Evolutionary conservation across 2,329 filamentous ascomycete genomes (phyloP).

Genomic region (Fusarium sp.): DNA sequence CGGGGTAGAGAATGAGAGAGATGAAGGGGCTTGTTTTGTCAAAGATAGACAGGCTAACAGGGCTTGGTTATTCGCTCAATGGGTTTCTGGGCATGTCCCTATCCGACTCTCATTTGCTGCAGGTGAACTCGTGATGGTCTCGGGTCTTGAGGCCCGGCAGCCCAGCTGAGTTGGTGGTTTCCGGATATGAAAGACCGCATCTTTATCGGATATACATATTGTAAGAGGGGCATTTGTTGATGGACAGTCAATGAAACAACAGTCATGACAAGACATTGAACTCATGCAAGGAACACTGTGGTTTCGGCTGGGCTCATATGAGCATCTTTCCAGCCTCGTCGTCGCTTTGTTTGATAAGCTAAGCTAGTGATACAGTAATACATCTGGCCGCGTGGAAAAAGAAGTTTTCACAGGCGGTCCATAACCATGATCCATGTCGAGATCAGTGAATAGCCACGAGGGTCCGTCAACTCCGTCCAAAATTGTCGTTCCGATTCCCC

Average conservation of each 20-base stretch:
- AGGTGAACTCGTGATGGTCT: background rate
- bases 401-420: slow-evolving; percentile 24
- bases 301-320: slow-evolving; percentile 10
- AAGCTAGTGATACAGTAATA: slow-evolving; percentile 48
- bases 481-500: slow-evolving; percentile 14
- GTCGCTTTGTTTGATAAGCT: slow-evolving; percentile 22
- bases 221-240: background rate
- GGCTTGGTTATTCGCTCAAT: background rate
- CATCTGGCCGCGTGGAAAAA: slow-evolving; percentile 38
- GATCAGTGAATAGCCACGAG: slow-evolving; percentile 44
- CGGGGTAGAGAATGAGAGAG: slow-evolving; percentile 2
- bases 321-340: slow-evolving; percentile 19
- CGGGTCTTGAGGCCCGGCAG: background rate
- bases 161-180: background rate
- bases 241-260: background rate
- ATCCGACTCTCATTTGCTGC: background rate
- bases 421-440: slow-evolving; percentile 36
- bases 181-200: background rate
- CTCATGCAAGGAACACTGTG: background rate
- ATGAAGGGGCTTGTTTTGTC: background rate
- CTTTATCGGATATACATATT: background rate
- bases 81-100: background rate
- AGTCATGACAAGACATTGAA: background rate
- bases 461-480: slow-evolving; percentile 40
- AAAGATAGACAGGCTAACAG: background rate